Conservation (phyloP, 306 rosid genomes). For the Cucumis sativus region DNA sequence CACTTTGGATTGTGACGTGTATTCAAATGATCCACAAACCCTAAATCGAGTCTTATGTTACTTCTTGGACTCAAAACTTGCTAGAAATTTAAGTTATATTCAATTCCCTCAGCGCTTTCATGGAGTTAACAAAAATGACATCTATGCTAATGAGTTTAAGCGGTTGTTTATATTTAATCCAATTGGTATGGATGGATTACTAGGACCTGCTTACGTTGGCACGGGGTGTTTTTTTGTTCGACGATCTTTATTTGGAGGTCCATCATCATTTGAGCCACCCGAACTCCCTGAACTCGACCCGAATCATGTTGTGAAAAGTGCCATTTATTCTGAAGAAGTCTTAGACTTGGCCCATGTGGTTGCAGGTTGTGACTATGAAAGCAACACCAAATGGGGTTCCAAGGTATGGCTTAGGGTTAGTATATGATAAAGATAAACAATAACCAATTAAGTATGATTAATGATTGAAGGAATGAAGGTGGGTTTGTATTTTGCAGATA, state of each 20-base stretch:
- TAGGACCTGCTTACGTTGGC: slow-evolving; percentile 19
- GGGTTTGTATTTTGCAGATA: neutral
- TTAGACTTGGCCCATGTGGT: slow-evolving; percentile 17
- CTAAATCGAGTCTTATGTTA: slow-evolving; percentile 22
- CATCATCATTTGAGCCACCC: neutral
- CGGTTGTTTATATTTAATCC: neutral
- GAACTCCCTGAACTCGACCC: slow-evolving; percentile 19
- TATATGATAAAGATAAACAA: no score
- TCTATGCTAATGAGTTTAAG: neutral
- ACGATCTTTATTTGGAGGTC: slow-evolving; percentile 25
- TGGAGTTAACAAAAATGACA: slow-evolving; percentile 1
- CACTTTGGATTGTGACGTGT: slow-evolving; percentile 29
- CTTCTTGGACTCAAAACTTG: slow-evolving; percentile 3
- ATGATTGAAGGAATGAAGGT: no score
- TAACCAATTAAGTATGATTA: no score
- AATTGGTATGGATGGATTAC: slow-evolving; percentile 21
- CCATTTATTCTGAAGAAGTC: slow-evolving; percentile 7
- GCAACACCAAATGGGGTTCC: slow-evolving; percentile 23
- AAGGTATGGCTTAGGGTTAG: slow-evolving; percentile 12
- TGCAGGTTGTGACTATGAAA: slow-evolving; percentile 21
- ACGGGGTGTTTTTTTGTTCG: slow-evolving; percentile 25
- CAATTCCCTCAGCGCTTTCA: slow-evolving; percentile 25
- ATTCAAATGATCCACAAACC: slow-evolving; percentile 30
- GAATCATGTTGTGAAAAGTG: neutral
- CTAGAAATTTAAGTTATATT: slow-evolving; percentile 4